Evolutionary conservation across 2,329 filamentous ascomycete species (phyloP).

Genomic region (Microcyclospora pomicola): DNA sequence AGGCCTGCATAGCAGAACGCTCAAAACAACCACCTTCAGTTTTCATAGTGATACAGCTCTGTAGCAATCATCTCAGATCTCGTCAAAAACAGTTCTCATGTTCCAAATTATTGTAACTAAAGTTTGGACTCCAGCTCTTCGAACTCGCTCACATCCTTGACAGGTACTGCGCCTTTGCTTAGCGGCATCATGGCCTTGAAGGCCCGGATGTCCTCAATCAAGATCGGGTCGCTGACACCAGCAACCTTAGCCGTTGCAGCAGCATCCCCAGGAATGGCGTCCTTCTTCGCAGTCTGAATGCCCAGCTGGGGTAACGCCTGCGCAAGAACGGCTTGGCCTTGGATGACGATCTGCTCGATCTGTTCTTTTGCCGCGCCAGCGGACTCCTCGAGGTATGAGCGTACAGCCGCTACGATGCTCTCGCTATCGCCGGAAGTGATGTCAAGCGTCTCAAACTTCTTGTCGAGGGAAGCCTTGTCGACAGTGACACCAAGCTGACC

Average conservation of each 20-base stretch:
- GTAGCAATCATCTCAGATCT: too few relatives aligned
- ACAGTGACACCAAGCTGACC: constrained; percentile 32
- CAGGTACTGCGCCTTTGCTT: constrained; percentile 57
- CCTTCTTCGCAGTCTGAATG: constrained; percentile 14
- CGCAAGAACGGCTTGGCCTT: constrained; percentile 36
- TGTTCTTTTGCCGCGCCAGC: constrained; percentile 37
- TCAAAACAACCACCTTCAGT: too few relatives aligned
- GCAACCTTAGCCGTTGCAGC: constrained; percentile 16
- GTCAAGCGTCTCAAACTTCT: constrained; percentile 33
- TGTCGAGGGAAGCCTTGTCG: constrained; percentile 30
- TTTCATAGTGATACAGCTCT: too few relatives aligned
- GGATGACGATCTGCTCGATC: constrained; percentile 33
- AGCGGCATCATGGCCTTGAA: constrained; percentile 67
- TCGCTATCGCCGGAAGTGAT: constrained; percentile 24
- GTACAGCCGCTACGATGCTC: constrained; percentile 29
- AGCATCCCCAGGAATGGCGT: constrained; percentile 21
- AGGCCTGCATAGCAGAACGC: too few relatives aligned
- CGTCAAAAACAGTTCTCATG: too few relatives aligned
- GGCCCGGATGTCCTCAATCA: constrained; percentile 64
- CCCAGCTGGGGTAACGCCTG: constrained; percentile 32
- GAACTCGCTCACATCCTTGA: constrained; percentile 67
- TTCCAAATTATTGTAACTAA: constrained; percentile 4
- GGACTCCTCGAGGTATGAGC: constrained; percentile 25
- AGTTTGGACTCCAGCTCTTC: constrained; percentile 77
- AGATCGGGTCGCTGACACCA: constrained; percentile 36